A percentile compares a stretch with the other conserved stretches of the same genome.
Evolutionary conservation across 805 yeast genomes (phyloP).

Genomic region (Wickerhamiella allomyrinae): DNA sequence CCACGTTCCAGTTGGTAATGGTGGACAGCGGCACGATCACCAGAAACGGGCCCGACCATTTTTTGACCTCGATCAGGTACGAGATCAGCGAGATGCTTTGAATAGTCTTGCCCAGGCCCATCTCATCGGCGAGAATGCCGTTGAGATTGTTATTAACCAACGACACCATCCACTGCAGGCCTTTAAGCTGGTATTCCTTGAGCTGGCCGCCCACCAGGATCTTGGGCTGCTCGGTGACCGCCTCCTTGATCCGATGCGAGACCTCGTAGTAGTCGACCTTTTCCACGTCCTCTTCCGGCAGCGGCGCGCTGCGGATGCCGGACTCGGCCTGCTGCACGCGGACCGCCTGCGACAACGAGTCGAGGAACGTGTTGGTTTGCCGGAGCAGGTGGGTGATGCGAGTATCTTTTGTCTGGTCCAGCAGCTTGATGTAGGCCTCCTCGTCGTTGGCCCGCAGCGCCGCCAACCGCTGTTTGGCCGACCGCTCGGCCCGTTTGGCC

Average conservation of each 20-base stretch:
- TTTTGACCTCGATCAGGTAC: constrained; percentile 63
- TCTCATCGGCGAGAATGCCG: constrained; percentile 95
- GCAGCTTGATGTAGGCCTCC: constrained; percentile 86
- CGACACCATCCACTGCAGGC: constrained; percentile 98
- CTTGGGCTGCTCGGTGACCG: constrained; percentile 63
- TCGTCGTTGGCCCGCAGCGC: constrained; percentile 94
- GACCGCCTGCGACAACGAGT: constrained; percentile 81
- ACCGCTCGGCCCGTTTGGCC: constrained; percentile 72
- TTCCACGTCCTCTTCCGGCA: constrained; percentile 24
- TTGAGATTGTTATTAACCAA: constrained; percentile 82
- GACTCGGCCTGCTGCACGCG: constrained; percentile 54
- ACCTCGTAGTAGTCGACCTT: constrained; percentile 82
- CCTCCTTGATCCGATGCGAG: constrained; percentile 79
- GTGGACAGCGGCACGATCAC: constrained; percentile 93
- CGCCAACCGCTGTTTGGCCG: constrained; percentile 94
- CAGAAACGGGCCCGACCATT: constrained; percentile 69
- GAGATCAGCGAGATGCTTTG: constrained; percentile 83
- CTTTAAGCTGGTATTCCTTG: constrained; percentile 87
- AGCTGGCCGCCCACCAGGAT: constrained; percentile 80
- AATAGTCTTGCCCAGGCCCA: constrained; percentile 97
- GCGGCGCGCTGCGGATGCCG: constrained; percentile 8
- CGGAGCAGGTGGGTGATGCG: constrained; percentile 87
- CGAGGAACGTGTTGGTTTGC: constrained; percentile 85
- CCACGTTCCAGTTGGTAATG: constrained; percentile 87
- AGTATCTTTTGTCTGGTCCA: constrained; percentile 94